Conservation (phyloP, 225 moss, liverwort and hornwort genomes). For the Straminergon stramineum region DNA sequence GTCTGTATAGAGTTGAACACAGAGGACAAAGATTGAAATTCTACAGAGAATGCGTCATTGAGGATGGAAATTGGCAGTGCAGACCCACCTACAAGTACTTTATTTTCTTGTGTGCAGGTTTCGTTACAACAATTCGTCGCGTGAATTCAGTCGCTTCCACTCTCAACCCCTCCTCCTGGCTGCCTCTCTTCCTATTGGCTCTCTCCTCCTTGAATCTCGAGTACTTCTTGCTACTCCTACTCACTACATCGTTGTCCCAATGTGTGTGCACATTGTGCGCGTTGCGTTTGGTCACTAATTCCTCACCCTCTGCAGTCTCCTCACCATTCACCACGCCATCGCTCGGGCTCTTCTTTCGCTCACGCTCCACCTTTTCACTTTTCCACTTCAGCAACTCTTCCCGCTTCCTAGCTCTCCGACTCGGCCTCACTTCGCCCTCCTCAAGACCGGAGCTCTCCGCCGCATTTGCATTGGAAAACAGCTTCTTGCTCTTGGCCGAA, state of each 20-base stretch:
- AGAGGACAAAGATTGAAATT: not conserved
- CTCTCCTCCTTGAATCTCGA: slow-evolving; percentile 34
- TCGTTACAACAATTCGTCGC: slow-evolving; percentile 55
- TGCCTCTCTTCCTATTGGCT: not conserved
- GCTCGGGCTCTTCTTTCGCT: not conserved
- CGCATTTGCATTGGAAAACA: not conserved
- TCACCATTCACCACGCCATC: not conserved
- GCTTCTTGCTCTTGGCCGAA: slow-evolving; percentile 1
- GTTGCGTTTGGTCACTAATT: not conserved
- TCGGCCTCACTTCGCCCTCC: slow-evolving; percentile 37
- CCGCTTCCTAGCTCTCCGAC: slow-evolving; percentile 34
- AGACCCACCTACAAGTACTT: slow-evolving; percentile 42
- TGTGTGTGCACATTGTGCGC: slow-evolving; percentile 6
- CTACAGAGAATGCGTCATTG: not conserved
- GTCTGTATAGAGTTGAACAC: not conserved
- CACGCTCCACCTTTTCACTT: slow-evolving; percentile 6
- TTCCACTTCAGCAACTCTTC: slow-evolving; percentile 17
- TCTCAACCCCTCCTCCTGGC: slow-evolving; percentile 5
- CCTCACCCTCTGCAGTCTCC: not conserved
- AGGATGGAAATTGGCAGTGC: not conserved
- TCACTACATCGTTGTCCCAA: slow-evolving; percentile 10
- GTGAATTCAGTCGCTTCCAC: slow-evolving; percentile 4
- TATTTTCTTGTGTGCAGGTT: slow-evolving; percentile 74
- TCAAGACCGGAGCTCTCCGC: slow-evolving; percentile 24
- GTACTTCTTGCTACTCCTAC: slow-evolving; percentile 10